Evolutionary conservation across 2,329 filamentous ascomycete species (phyloP), one percentile per base, ranked within the genome.

Genomic region (Aspergillus sp.): DNA sequence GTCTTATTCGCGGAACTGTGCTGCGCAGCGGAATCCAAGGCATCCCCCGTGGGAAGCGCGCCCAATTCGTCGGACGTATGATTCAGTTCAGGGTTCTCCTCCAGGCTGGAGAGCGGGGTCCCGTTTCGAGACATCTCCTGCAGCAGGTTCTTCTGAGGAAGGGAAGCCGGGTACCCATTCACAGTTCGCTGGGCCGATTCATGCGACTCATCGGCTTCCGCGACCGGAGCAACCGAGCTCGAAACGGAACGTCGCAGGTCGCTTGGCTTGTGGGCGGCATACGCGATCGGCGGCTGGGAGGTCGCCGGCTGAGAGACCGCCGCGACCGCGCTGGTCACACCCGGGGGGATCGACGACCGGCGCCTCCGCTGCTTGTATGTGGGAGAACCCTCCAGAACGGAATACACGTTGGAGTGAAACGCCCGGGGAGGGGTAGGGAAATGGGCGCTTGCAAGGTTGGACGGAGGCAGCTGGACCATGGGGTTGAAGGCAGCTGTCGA

Each of bases 331-430:
- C 87, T 84, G 55, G 88, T 86, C 70, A 91, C 84, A 61, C 88
- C 85, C 11, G 89, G 88, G 20, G 93, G 91, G 58, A 97, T 91
- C 40, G 93, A 97, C 32, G 94, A 97, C 58, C 94, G 88, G 62
- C 94, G 86, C 71, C 94, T 85, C 64, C 94, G 86, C 79, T 97
- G 94, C 83, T 99, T 99, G 79, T 99, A 99, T 34, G 94, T 97
- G 11, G 94, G 94, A 23, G 94, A 99, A 45, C 94, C 94, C 77
- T 99, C 94, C 68, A 97, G 94, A 46, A 96, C 92, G 45, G 91
- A 93, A 78, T 96, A 97, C 62, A 94, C 89, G 70, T 91, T 96
- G 48, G 80, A 78, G 62, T 90, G 90, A 55, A 81, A 85, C 36
- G 81, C 78, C 59, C 87, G 80, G 21, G 83, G 79, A 29, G 87